These are phyloP conservation scores for Cytospora schulzeri DNA, from an alignment of 2,329 filamentous ascomycete genomes.

Conservation along the genomic window DNA sequence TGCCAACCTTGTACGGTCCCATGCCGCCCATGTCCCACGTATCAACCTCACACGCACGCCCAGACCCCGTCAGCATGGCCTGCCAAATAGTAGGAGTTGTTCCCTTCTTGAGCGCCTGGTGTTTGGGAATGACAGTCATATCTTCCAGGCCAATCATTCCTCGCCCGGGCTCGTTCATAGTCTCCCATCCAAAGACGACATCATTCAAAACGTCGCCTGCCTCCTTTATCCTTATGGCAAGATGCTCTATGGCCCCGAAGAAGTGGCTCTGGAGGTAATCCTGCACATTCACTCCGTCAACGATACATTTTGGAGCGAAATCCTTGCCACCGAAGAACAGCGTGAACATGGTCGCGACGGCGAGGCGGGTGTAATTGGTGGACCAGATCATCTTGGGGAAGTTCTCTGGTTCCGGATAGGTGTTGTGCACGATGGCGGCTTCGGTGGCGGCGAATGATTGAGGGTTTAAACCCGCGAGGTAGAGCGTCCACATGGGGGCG, in stretches of 20 bases:
- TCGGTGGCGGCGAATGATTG: slow-evolving; percentile 82
- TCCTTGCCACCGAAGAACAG: slow-evolving; percentile 89
- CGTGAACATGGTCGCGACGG: slow-evolving; percentile 88
- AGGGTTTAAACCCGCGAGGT: slow-evolving; percentile 90
- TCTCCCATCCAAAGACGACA: slow-evolving; percentile 94
- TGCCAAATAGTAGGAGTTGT: slow-evolving; percentile 95
- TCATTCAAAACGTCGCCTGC: slow-evolving; percentile 86
- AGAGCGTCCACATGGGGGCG: slow-evolving; percentile 96
- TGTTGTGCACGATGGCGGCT: slow-evolving; percentile 93
- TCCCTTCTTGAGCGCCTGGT: slow-evolving; percentile 90
- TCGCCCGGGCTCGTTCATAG: slow-evolving; percentile 90
- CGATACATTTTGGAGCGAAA: slow-evolving; percentile 94
- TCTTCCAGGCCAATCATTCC: slow-evolving; percentile 84
- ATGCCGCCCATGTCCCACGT: slow-evolving; percentile 93
- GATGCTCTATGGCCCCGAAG: slow-evolving; percentile 74
- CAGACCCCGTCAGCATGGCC: slow-evolving; percentile 87
- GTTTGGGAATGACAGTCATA: slow-evolving; percentile 76
- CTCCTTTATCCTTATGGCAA: slow-evolving; percentile 83
- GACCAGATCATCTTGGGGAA: slow-evolving; percentile 99
- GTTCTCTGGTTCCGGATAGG: slow-evolving; percentile 77
- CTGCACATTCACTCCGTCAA: slow-evolving; percentile 93
- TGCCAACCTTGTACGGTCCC: slow-evolving; percentile 87
- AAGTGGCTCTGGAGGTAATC: slow-evolving; percentile 92
- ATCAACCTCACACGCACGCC: slow-evolving; percentile 84
- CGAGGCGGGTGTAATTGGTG: slow-evolving; percentile 90